A percentile compares a stretch with the other conserved stretches of the same genome.
phyloP scores from a whole-genome alignment of 176 grass and related monocot species.

The Aechmea fasciata region DNA sequence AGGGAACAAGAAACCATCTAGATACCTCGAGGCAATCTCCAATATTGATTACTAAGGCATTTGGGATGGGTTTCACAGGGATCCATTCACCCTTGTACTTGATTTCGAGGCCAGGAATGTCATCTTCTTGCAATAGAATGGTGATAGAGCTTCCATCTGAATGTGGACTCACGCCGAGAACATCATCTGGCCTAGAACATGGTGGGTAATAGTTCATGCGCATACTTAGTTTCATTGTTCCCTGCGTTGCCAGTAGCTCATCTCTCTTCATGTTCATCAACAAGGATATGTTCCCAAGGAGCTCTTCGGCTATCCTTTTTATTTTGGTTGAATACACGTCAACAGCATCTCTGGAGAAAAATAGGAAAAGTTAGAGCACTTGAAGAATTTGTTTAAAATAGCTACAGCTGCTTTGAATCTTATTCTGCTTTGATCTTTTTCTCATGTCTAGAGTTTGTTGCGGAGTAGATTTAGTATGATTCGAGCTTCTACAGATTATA shows the following conservation, averaged over 20 bases:
- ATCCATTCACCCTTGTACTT: slow-evolving; percentile 21
- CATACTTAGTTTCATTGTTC: not conserved
- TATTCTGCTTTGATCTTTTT: not conserved
- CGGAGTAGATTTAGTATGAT: no score
- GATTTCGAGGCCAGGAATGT: slow-evolving; percentile 30
- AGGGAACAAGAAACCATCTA: not conserved
- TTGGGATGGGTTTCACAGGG: slow-evolving; percentile 16
- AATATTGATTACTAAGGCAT: slow-evolving; percentile 30
- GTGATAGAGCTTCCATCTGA: slow-evolving; percentile 19
- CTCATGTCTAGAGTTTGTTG: no score
- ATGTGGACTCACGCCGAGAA: slow-evolving; percentile 25
- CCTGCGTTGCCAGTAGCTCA: not conserved
- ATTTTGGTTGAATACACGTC: not conserved
- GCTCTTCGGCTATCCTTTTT: slow-evolving; percentile 2
- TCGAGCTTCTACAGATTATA: no score
- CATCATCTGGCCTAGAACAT: slow-evolving; percentile 22
- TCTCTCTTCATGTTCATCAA: slow-evolving; percentile 4
- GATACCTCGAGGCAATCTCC: slow-evolving; percentile 36
- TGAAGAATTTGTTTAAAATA: not conserved
- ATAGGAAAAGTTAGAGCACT: not conserved
- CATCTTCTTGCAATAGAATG: slow-evolving; percentile 23
- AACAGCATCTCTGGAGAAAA: slow-evolving; percentile 1
- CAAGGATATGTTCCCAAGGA: slow-evolving; percentile 1
- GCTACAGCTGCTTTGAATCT: not conserved
- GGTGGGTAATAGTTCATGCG: slow-evolving; percentile 35